Evolutionary conservation across 208 protist species (phyloP).

Genomic region (Trichomonas gallinae): DNA sequence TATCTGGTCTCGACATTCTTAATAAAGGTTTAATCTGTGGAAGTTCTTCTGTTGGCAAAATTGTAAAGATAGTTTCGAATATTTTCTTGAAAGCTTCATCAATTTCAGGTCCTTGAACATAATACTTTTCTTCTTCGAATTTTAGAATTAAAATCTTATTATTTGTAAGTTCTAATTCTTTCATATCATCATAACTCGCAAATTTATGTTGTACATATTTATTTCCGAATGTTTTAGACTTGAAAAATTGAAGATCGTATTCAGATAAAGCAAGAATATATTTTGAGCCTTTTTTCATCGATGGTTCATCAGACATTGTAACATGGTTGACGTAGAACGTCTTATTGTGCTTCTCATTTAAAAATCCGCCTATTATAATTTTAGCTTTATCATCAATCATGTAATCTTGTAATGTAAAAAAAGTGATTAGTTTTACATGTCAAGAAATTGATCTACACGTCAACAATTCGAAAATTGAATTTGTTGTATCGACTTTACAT

Average conservation of each 20-base stretch:
- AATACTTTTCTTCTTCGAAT: not conserved
- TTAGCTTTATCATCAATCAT: not conserved
- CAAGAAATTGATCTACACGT: too few relatives aligned
- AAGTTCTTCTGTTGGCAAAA: not conserved
- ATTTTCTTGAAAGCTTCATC: not conserved
- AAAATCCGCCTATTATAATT: not conserved
- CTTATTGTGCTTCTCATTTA: not conserved
- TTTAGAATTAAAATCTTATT: not conserved
- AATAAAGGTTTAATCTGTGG: not conserved
- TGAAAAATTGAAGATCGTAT: not conserved
- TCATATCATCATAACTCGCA: not conserved
- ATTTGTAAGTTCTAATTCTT: not conserved
- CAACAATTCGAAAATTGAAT: too few relatives aligned
- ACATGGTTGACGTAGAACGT: not conserved
- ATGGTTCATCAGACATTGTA: not conserved
- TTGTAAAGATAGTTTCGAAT: not conserved
- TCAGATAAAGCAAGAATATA: not conserved
- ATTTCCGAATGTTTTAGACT: not conserved
- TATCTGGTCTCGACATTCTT: not conserved
- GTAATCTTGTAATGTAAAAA: not conserved
- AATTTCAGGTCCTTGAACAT: not conserved
- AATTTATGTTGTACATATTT: not conserved
- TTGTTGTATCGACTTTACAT: too few relatives aligned
- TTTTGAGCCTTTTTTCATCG: not conserved
- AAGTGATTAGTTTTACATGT: too few relatives aligned